Evolutionary conservation across 768 basidiomycete species (phyloP).

Genomic region (Mycena amicta): DNA sequence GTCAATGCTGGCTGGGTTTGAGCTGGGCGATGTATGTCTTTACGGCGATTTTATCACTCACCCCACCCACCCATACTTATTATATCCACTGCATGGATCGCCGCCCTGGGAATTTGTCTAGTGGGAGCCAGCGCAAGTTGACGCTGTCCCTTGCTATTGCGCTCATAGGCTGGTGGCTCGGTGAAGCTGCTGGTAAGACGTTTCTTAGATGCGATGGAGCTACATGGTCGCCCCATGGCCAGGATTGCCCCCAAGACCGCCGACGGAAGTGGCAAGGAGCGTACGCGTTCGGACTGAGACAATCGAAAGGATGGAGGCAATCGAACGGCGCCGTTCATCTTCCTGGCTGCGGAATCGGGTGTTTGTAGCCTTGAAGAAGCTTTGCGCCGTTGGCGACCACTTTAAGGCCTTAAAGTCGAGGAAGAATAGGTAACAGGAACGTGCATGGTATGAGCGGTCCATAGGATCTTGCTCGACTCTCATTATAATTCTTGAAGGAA

Average conservation of each 20-base stretch:
- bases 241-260: background rate
- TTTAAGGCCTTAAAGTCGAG: background rate
- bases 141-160: background rate
- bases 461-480: too few species aligned
- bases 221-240: background rate
- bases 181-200: background rate
- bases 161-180: background rate
- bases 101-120: too few species aligned
- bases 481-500: too few species aligned
- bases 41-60: too few species aligned
- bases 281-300: background rate
- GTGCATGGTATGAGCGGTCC: too few species aligned
- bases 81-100: too few species aligned
- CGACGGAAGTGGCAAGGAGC: background rate
- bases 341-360: slow-evolving; percentile 6
- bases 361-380: background rate
- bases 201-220: background rate
- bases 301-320: slow-evolving; percentile 4
- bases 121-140: too few species aligned
- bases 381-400: background rate
- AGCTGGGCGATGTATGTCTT: too few species aligned
- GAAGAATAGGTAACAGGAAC: too few species aligned
- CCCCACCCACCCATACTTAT: too few species aligned
- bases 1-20: too few species aligned
- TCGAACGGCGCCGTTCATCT: slow-evolving; percentile 8